A percentile compares a stretch with the other conserved stretches of the same genome.
Evolutionary conservation across 2,329 filamentous ascomycete genomes (phyloP).

Genomic region (Phaeomoniella chlamydospora): DNA sequence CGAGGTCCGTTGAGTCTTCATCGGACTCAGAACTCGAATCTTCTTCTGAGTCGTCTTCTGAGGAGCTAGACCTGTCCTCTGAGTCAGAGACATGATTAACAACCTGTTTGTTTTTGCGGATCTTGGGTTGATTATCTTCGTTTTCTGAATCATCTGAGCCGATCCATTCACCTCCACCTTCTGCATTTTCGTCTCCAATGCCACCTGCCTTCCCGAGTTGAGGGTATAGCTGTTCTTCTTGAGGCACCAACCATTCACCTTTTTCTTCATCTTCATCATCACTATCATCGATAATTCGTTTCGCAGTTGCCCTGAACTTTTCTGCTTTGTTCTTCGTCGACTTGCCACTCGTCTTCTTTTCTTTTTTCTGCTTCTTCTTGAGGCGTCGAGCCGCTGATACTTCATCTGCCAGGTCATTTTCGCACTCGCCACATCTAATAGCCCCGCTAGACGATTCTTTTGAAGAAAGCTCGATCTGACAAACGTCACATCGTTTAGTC

Average conservation of each 20-base stretch:
- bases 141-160: constrained; percentile 55
- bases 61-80: no score
- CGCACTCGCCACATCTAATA: constrained; percentile 59
- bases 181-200: constrained; percentile 73
- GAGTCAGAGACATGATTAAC: constrained; percentile 33
- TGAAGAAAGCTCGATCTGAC: constrained; percentile 51
- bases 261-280: constrained; percentile 49
- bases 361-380: constrained; percentile 26
- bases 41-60: constrained; percentile 14
- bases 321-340: constrained; percentile 18
- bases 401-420: constrained; percentile 51
- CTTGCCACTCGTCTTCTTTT: constrained; percentile 25
- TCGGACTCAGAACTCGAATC: constrained; percentile 23
- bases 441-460: constrained; percentile 38
- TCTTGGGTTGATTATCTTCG: constrained; percentile 28
- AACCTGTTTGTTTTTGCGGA: constrained; percentile 26
- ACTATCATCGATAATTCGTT: constrained; percentile 34
- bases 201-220: constrained; percentile 68
- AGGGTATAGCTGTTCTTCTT: constrained; percentile 45
- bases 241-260: constrained; percentile 67
- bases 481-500: constrained; percentile 69
- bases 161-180: constrained; percentile 71
- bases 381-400: constrained; percentile 15
- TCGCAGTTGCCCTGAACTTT: constrained; percentile 25
- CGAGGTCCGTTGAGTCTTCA: constrained; percentile 26